Base-by-base conservation (phyloP, 2,329 filamentous ascomycete genomes). In the Pestalotiopsis sp. region DNA sequence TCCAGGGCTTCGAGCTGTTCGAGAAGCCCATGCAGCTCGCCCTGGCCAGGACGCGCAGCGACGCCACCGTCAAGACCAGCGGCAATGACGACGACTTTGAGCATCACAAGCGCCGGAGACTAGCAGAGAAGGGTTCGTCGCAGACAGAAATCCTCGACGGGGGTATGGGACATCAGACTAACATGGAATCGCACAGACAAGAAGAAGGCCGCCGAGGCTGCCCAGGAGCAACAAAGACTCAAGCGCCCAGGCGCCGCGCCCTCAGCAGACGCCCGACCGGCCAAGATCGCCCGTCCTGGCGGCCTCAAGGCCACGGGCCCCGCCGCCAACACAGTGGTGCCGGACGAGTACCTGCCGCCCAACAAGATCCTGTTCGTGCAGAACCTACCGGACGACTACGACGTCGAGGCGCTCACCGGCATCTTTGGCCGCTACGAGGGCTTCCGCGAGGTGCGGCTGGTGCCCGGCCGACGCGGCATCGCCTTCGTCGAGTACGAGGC, bases 301-400 rank as follows among this genome's bases (percentile, higher is more conserved):
- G 93, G 93, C 41, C 88, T 95, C 83, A 97, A 97, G 79, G 89
- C 93, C 4, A 92, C 91, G 1, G 90, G 89, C 68, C 87, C 90
- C 5, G 85, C 89, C 14, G 86, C 90, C 1, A 86, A 91, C 3
- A 87, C 92, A 12, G 91, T 94, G 67, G 91, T 98, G 20, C 94
- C 95, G n/a, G 96, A 98, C 87, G 96, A 99, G 82, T 98, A 97
- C 80, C 88, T 98, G 3, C 95, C 95, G 3, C 95, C 96, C 45
- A 98, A 98, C 88, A 98, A 97, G 84, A 97, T 94, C 73, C 88
- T 99, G 45, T 97, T 98, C 83, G 85, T 98, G 70, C 94, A 97
- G 83, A 95, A 98, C 75, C 82, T 99, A 45, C 95, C 96, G 9
- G 93, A 95, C 72, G 92, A 94, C 72, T 94, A 93, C 81, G 92